These are phyloP conservation scores for Coccinonectria pachysandricola DNA, from an alignment of 2,329 filamentous ascomycete species.

Conservation along the genomic window DNA sequence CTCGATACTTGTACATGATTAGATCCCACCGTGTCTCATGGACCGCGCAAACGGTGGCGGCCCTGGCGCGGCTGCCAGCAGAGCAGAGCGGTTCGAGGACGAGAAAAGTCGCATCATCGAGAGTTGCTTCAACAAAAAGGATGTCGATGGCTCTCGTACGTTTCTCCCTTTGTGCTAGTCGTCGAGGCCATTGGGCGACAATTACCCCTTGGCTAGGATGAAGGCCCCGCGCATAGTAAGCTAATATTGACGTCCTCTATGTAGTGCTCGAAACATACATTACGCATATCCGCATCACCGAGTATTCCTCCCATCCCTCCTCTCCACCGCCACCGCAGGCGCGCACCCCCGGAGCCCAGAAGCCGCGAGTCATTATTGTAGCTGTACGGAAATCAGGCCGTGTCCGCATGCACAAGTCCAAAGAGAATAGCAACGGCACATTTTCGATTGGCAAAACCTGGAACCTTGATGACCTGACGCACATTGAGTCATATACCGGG, in stretches of 20 bases:
- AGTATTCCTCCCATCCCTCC: slow-evolving; percentile 76
- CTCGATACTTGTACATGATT: no score
- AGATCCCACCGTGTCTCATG: slow-evolving; percentile 21
- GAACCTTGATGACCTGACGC: slow-evolving; percentile 81
- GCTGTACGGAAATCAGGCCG: slow-evolving; percentile 85
- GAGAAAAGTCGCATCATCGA: slow-evolving; percentile 92
- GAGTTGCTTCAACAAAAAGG: slow-evolving; percentile 86
- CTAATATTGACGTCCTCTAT: no score
- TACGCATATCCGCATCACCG: slow-evolving; percentile 84
- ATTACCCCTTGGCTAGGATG: slow-evolving; percentile 6
- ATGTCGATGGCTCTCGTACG: slow-evolving; percentile 76
- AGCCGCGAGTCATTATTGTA: slow-evolving; percentile 83
- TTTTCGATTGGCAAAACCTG: slow-evolving; percentile 99
- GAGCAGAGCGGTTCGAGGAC: slow-evolving; percentile 85
- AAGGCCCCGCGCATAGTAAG: no score
- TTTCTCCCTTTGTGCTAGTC: slow-evolving; percentile 18
- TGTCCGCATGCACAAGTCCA: slow-evolving; percentile 91
- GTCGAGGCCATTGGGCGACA: no score
- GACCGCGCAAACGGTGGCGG: slow-evolving; percentile 30
- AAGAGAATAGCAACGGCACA: slow-evolving; percentile 85
- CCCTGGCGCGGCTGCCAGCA: slow-evolving; percentile 24
- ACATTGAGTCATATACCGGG: slow-evolving; percentile 72
- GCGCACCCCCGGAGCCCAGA: slow-evolving; percentile 62
- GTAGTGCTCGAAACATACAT: slow-evolving; percentile 75
- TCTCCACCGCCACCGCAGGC: slow-evolving; percentile 73